A percentile compares a stretch with the other conserved stretches of the same genome.
Evolutionary conservation across 805 yeast species (phyloP).

Genomic region (Brettanomyces nanus): DNA sequence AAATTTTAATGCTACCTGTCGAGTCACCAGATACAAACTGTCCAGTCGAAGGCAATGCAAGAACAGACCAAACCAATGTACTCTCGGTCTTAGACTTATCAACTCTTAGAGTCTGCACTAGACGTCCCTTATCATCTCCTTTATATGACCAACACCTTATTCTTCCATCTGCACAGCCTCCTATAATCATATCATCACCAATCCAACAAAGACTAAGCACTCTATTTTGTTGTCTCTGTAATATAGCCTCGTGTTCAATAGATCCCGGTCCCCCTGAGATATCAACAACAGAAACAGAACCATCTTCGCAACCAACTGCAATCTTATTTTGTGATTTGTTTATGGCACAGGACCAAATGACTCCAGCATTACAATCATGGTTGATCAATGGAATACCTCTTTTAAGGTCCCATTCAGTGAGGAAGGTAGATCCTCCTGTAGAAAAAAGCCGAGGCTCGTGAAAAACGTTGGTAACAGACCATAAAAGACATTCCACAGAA

Average conservation of each 20-base stretch:
- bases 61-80: conserved; percentile 85
- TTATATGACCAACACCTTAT: conserved; percentile 69
- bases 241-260: conserved; percentile 63
- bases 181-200: conserved; percentile 56
- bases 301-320: conserved; percentile 94
- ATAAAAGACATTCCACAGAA: conserved; percentile 82
- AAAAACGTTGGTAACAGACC: conserved; percentile 51
- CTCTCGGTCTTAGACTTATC: conserved; percentile 82
- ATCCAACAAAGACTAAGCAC: conserved; percentile 76
- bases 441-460: conserved; percentile 65
- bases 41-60: conserved; percentile 49
- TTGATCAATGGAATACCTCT: conserved; percentile 67
- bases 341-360: conserved; percentile 81
- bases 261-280: conserved; percentile 83
- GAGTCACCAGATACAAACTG: conserved; percentile 96
- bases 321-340: conserved; percentile 53
- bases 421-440: conserved; percentile 84
- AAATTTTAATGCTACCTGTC: conserved; percentile 85
- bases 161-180: conserved; percentile 95
- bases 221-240: conserved; percentile 79
- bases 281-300: conserved; percentile 75
- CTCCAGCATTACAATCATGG: conserved; percentile 87
- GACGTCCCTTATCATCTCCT: conserved; percentile 46
- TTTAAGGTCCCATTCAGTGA: conserved; percentile 86
- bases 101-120: conserved; percentile 82